Evolutionary conservation across 148 eudicot genomes (phyloP).

Genomic region (Drosera capensis): DNA sequence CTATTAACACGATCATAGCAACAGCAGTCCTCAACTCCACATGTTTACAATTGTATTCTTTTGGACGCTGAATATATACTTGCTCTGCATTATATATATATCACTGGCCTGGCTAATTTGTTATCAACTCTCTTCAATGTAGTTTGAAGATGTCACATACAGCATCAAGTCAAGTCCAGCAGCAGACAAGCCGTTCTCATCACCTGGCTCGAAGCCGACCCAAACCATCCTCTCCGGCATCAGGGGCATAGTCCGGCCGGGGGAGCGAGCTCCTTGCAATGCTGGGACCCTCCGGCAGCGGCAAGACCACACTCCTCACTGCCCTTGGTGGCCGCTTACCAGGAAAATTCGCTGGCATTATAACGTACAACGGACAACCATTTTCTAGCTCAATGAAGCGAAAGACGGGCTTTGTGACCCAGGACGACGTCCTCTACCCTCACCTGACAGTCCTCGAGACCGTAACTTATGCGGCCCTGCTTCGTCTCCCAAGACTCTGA

Average conservation of each 20-base stretch:
- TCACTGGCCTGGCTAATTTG: not conserved
- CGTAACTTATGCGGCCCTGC: conserved; percentile 44
- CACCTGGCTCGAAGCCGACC: conserved; percentile 24
- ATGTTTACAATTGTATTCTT: too few species aligned
- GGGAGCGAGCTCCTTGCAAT: conserved; percentile 70
- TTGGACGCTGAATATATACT: not conserved
- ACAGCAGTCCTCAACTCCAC: too few species aligned
- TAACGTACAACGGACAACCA: conserved; percentile 52
- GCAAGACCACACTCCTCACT: conserved; percentile 68
- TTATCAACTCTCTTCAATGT: conserved; percentile 2
- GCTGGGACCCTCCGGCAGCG: conserved; percentile 90
- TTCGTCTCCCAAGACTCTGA: conserved; percentile 41
- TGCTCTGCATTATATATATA: not conserved
- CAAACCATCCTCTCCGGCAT: conserved; percentile 41
- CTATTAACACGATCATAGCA: too few species aligned
- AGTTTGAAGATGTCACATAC: conserved; percentile 79
- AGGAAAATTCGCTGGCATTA: conserved; percentile 30
- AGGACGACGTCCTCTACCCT: conserved; percentile 66
- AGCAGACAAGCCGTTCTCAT: conserved; percentile 10
- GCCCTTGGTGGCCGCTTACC: conserved; percentile 55
- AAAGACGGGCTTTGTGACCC: conserved; percentile 63
- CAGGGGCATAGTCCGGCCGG: conserved; percentile 52
- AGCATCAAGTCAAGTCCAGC: conserved; percentile 20
- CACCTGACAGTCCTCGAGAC: conserved; percentile 75
- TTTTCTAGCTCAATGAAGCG: conserved; percentile 48